These are phyloP conservation scores for Wickerhamiella occidentalis DNA, from an alignment of 805 yeast species.

Conservation along the genomic window DNA sequence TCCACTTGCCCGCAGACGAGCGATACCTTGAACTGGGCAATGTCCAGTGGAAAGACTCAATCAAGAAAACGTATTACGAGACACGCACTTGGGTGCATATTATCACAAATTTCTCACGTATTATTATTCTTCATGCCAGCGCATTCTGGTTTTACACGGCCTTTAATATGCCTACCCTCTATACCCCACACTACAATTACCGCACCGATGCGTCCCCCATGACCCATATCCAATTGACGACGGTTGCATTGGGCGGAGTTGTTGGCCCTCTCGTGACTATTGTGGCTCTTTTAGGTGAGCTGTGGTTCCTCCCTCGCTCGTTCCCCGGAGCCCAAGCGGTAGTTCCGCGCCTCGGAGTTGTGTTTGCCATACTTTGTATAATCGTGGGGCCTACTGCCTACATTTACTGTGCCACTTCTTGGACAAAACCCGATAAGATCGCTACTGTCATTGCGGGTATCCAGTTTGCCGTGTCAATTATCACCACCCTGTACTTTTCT, in stretches of 20 bases:
- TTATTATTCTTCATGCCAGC: conserved; percentile 66
- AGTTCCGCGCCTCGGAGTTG: conserved; percentile 34
- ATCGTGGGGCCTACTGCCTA: conserved; percentile 25
- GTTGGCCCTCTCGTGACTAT: conserved; percentile 47
- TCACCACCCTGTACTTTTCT: conserved; percentile 45
- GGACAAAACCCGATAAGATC: conserved; percentile 12
- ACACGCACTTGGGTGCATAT: conserved; percentile 67
- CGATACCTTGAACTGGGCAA: conserved; percentile 44
- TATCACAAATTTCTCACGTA: conserved; percentile 59
- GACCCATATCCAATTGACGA: conserved; percentile 40
- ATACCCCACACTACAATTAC: conserved; percentile 45
- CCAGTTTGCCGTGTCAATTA: conserved; percentile 45
- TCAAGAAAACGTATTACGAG: conserved; percentile 66
- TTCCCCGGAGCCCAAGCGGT: conserved; percentile 65
- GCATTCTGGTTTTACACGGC: conserved; percentile 68
- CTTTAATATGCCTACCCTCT: conserved; percentile 55
- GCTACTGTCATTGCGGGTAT: conserved; percentile 34
- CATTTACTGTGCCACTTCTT: conserved; percentile 15
- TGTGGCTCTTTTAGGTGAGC: conserved; percentile 45
- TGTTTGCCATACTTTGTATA: conserved; percentile 34
- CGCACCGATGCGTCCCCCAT: conserved; percentile 49
- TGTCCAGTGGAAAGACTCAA: conserved; percentile 54
- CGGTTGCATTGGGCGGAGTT: conserved; percentile 57
- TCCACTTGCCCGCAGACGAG: conserved; percentile 42
- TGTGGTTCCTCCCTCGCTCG: conserved; percentile 51